Evolutionary conservation across 768 basidiomycete genomes (phyloP).

Genomic region (Collybia nuda): DNA sequence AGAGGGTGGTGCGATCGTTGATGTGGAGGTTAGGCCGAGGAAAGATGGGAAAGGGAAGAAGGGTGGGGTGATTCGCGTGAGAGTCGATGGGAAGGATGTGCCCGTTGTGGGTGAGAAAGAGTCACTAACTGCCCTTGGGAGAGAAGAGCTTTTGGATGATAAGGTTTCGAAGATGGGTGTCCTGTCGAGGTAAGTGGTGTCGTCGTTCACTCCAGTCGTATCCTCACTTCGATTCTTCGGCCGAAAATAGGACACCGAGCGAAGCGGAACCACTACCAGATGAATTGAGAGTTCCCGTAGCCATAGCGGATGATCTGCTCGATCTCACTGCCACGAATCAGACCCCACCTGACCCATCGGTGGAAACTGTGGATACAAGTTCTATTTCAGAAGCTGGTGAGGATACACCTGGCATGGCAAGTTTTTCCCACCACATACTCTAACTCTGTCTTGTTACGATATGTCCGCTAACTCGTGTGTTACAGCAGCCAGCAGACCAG

Average conservation of each 20-base stretch:
- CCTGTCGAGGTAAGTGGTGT: conserved; percentile 58
- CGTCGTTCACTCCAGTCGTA: conserved; percentile 6
- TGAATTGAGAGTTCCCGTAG: conserved; percentile 60
- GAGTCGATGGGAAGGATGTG: conserved; percentile 49
- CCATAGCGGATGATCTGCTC: conserved; percentile 58
- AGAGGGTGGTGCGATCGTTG: conserved; percentile 48
- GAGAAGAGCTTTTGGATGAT: conserved; percentile 78
- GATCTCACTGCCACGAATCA: conserved; percentile 32
- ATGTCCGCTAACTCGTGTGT: background rate
- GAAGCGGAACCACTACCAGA: conserved; percentile 59
- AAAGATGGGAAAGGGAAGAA: conserved; percentile 20
- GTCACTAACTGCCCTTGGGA: conserved; percentile 64
- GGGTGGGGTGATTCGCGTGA: conserved; percentile 33
- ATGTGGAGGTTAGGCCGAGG: conserved; percentile 53
- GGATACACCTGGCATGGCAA: conserved; percentile 27
- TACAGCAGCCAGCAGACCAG: conserved; percentile 17
- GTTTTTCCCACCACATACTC: conserved; percentile 9
- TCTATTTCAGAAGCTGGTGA: conserved; percentile 19
- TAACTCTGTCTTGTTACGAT: conserved; percentile 11
- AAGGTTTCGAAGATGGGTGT: conserved; percentile 63
- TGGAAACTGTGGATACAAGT: conserved; percentile 13
- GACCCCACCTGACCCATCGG: conserved; percentile 17
- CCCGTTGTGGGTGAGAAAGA: conserved; percentile 76
- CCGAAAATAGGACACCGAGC: conserved; percentile 44
- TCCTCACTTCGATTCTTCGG: conserved; percentile 9